phyloP scores from a whole-genome alignment of 2,329 filamentous ascomycete species.

The Neocatenulostroma microsporum region DNA sequence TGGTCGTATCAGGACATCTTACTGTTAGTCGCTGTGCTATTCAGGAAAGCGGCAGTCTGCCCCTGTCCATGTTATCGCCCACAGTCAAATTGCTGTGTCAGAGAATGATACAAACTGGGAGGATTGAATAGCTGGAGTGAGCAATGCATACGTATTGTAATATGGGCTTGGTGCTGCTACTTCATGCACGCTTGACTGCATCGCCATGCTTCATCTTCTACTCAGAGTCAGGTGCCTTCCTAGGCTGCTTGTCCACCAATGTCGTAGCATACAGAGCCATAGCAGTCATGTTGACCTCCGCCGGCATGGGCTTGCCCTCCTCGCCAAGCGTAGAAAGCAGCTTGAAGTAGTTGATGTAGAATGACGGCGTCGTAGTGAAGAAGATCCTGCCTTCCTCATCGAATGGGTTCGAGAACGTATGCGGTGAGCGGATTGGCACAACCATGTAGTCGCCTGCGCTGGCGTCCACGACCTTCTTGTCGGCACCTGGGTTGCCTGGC shows the following conservation, averaged over 20 bases:
- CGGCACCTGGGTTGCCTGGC: slow-evolving; percentile 21
- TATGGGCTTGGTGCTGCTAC: no score
- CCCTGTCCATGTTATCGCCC: no score
- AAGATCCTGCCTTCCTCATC: slow-evolving; percentile 49
- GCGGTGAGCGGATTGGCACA: slow-evolving; percentile 47
- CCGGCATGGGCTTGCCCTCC: slow-evolving; percentile 40
- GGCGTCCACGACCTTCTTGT: slow-evolving; percentile 40
- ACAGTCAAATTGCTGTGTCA: no score
- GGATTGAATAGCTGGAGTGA: no score
- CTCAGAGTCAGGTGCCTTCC: slow-evolving; percentile 20
- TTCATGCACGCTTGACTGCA: no score
- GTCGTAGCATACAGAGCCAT: slow-evolving; percentile 47
- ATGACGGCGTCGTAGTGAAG: slow-evolving; percentile 51
- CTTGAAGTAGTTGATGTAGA: slow-evolving; percentile 53
- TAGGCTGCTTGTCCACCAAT: slow-evolving; percentile 35
- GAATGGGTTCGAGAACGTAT: slow-evolving; percentile 50
- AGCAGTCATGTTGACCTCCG: slow-evolving; percentile 42
- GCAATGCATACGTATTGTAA: no score
- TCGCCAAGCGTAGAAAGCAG: slow-evolving; percentile 41
- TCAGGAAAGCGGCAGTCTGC: no score
- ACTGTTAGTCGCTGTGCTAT: no score
- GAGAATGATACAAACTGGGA: no score
- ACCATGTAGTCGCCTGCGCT: slow-evolving; percentile 48
- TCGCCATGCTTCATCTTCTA: no score
- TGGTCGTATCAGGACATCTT: no score